Percentiles rank a stretch among this genome's conserved stretches.
Conservation (phyloP, 805 yeast species). For the Priceomyces castillae region DNA sequence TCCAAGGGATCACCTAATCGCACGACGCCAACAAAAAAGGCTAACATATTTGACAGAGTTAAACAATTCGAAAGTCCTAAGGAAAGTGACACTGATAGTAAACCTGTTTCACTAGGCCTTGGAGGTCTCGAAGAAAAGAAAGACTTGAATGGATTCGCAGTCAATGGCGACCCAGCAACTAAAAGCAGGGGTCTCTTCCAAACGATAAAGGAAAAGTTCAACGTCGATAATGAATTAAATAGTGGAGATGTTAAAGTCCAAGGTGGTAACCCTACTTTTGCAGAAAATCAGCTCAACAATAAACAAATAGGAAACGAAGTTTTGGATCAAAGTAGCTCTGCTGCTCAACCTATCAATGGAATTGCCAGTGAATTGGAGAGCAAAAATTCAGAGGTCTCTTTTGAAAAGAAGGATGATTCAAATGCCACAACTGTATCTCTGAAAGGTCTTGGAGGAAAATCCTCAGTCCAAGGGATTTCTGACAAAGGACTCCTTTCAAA, state of each 20-base stretch:
- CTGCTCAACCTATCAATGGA: too few species aligned
- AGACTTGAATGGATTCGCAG: neutral
- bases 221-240: neutral
- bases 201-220: constrained; percentile 4
- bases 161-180: neutral
- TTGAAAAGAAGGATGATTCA: too few species aligned
- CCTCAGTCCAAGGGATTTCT: too few species aligned
- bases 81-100: neutral
- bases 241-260: neutral
- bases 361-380: too few species aligned
- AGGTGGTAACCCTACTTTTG: too few species aligned
- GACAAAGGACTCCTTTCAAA: too few species aligned
- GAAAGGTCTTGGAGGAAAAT: too few species aligned
- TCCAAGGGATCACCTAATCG: constrained; percentile 15
- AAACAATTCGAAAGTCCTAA: constrained; percentile 30
- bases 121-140: neutral
- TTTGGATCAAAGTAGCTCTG: too few species aligned
- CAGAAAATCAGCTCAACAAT: too few species aligned
- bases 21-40: constrained; percentile 19
- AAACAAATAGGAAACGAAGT: too few species aligned
- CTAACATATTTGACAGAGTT: constrained; percentile 33
- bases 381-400: too few species aligned
- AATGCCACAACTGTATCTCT: too few species aligned
- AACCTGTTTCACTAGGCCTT: neutral
- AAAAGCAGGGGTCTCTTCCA: constrained; percentile 5